These are phyloP conservation scores for Phialemonium atrogriseum DNA, from an alignment of 2,329 filamentous ascomycete genomes.

Conservation along the genomic window DNA sequence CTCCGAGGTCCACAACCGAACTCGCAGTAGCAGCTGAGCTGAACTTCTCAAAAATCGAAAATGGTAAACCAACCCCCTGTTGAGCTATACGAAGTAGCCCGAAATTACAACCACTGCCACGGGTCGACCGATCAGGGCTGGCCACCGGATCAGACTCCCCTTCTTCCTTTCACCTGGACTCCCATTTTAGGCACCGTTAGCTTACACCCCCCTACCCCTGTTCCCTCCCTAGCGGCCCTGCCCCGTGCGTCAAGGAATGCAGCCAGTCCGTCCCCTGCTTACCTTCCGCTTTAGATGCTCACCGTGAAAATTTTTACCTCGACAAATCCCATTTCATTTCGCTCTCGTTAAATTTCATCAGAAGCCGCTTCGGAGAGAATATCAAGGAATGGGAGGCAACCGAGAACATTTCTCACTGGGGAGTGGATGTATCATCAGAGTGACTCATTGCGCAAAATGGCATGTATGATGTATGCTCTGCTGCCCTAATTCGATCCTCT, in stretches of 20 bases:
- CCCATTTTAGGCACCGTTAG: not conserved
- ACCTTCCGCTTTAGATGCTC: slow-evolving; percentile 14
- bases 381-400: slow-evolving; percentile 2
- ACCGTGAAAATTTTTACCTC: slow-evolving; percentile 15
- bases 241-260: slow-evolving; percentile 8
- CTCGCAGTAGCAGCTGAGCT: too few relatives aligned
- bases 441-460: slow-evolving; percentile 14
- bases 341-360: slow-evolving; percentile 7
- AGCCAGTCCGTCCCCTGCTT: slow-evolving; percentile 2
- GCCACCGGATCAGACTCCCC: slow-evolving; percentile 11
- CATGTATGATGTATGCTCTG: slow-evolving; percentile 12
- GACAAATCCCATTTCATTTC: slow-evolving; percentile 1
- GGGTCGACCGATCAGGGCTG: slow-evolving; percentile 21
- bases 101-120: slow-evolving; percentile 25
- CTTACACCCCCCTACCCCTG: slow-evolving; percentile 7
- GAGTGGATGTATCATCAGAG: slow-evolving; percentile 3
- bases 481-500: slow-evolving; percentile 13
- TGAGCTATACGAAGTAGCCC: slow-evolving; percentile 15
- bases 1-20: too few relatives aligned
- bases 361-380: slow-evolving; percentile 5
- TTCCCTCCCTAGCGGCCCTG: slow-evolving; percentile 10
- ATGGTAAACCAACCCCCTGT: slow-evolving; percentile 8
- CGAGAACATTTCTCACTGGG: slow-evolving; percentile 2
- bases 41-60: too few relatives aligned
- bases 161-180: slow-evolving; percentile 1